Base-by-base conservation (phyloP, 1,139 yeast species). In the Meyerozyma elateridarum region DNA sequence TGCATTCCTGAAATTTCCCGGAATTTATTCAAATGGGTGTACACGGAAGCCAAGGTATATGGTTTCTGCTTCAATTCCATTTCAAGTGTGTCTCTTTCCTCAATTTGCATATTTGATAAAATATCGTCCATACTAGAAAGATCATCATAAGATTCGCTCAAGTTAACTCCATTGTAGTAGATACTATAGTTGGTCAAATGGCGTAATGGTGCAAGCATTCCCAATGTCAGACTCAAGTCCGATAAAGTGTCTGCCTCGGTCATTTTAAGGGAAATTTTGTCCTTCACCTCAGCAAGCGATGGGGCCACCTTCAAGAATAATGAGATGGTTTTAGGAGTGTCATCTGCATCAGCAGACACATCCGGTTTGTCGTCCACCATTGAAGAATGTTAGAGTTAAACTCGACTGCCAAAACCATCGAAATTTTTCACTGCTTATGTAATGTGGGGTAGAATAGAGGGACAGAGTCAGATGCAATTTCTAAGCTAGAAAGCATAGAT, bases 171-270 rank as follows among this genome's bases (percentile, higher is more conserved):
- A n/a, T 62, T 53, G 35, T 54, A 51, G 32, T 46, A 51, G 19
- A 85, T 60, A 6, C 69, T 59, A 50, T 76, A 85, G 46, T 76
- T 73, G 22, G 93, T 80, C 47, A 72, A 68, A 36, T 76, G 79
- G 45, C 71, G 70, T 27, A 80, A 70, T 19, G 66, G 64, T 9
- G 81, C 76, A 21, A 76, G 55, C 17, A 76, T 61, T 19, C 70
- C 61, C 35, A 85, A 59, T 15, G 81, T 69, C 49, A 76, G 78
- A 43, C 64, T 70, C 36, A 85, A 65, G 39, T 81, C 87, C 32
- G 70, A 61, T 36, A 83, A 49, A 18, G 77, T 57, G 43, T 79
- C 85, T 20, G 58, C 51, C 8, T 39, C 41, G 11, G 61, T 48
- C 21, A 63, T 52, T 28, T 46, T 42, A 33, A 42, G 24, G n/a